Percentiles rank a stretch among this genome's conserved stretches.
These are phyloP conservation scores for Fraxinus angustifolia DNA, from an alignment of 305 asterid genomes.

Conservation along the genomic window DNA sequence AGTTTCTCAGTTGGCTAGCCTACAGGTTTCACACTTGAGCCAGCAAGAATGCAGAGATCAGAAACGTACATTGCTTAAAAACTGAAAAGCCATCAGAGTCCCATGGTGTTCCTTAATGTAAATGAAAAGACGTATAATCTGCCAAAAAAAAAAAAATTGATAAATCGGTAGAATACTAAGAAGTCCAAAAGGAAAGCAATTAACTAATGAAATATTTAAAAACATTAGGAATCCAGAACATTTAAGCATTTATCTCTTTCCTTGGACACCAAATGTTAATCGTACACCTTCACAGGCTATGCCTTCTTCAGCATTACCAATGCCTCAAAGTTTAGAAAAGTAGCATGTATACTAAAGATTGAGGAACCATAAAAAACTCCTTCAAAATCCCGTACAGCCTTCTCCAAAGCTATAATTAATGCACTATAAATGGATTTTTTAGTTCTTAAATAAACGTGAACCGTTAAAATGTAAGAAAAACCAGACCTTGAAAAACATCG, in stretches of 20 bases:
- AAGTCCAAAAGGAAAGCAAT: neutral
- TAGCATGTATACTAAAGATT: neutral
- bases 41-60: slow-evolving; percentile 24
- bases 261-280: slow-evolving; percentile 13
- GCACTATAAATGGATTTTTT: neutral
- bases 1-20: neutral
- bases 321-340: slow-evolving; percentile 11
- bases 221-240: neutral
- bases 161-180: slow-evolving; percentile 16
- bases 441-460: slow-evolving; percentile 10
- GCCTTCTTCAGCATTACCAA: slow-evolving; percentile 10
- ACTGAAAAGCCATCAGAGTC: slow-evolving; percentile 72
- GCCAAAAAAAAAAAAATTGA: slow-evolving; percentile 31
- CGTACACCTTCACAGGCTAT: neutral
- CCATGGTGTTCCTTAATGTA: slow-evolving; percentile 87
- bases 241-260: neutral
- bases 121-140: slow-evolving; percentile 82
- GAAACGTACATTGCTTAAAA: slow-evolving; percentile 78
- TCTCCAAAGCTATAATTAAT: neutral
- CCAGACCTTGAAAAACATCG: neutral
- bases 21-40: neutral
- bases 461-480: slow-evolving; percentile 1
- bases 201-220: neutral
- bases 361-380: slow-evolving; percentile 6
- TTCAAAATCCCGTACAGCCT: neutral